phyloP scores from a whole-genome alignment of 345 rosid species.

The Melaleuca quinquenervia region DNA sequence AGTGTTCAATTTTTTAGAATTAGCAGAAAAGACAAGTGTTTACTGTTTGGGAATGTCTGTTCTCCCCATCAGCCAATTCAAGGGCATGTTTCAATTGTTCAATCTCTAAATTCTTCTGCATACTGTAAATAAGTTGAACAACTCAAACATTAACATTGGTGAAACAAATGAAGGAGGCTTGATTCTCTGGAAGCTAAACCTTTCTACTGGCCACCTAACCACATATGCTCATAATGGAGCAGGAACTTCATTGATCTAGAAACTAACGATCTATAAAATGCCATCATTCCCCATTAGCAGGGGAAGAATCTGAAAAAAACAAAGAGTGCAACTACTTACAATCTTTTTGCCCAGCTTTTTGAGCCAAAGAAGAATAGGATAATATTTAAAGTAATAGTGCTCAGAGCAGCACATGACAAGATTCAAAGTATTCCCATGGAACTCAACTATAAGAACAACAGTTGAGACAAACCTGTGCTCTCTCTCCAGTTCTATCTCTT shows the following conservation, averaged over 20 bases:
- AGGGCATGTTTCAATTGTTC: conserved; percentile 43
- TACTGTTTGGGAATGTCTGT: conserved; percentile 38
- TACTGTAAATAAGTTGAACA: conserved; percentile 21
- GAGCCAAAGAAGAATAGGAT: neutral
- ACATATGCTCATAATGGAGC: neutral
- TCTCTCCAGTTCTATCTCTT: conserved; percentile 30
- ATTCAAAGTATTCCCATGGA: neutral
- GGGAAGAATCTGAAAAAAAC: neutral
- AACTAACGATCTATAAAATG: neutral
- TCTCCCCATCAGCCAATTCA: conserved; percentile 18
- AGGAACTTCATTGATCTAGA: neutral
- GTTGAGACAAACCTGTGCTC: conserved; percentile 43
- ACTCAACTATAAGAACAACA: neutral
- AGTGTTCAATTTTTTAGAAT: neutral
- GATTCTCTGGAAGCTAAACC: neutral
- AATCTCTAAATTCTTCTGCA: conserved; percentile 38
- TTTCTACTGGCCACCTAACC: neutral
- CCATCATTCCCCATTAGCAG: neutral
- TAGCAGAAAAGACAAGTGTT: conserved; percentile 3
- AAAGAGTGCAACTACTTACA: neutral
- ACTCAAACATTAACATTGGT: neutral
- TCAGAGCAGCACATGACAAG: neutral
- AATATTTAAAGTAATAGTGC: neutral
- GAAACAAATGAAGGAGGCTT: neutral
- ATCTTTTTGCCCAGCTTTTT: neutral